Evolutionary conservation across 176 grass and related monocot genomes (phyloP).

Genomic region (Cenchrus americanus): DNA sequence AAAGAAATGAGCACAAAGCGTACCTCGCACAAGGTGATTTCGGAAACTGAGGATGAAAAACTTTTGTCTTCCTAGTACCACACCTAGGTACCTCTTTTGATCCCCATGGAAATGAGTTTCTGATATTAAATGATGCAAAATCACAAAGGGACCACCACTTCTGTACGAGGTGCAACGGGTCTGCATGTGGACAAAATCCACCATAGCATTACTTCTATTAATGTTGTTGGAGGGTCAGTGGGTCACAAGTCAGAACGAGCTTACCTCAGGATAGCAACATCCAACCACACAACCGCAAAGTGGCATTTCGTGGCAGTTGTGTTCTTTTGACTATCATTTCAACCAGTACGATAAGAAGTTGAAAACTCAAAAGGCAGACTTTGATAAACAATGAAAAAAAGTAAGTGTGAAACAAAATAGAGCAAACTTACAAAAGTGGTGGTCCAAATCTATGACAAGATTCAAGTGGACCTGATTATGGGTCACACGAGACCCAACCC

Average conservation of each 20-base stretch:
- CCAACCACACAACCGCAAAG: slow-evolving; percentile 16
- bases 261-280: slow-evolving; percentile 52
- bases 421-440: background rate
- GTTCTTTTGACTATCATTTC: slow-evolving; percentile 34
- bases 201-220: background rate
- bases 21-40: slow-evolving; percentile 32
- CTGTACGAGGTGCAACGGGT: slow-evolving; percentile 12
- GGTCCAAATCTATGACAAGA: background rate
- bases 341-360: slow-evolving; percentile 19
- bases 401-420: background rate
- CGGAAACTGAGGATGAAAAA: slow-evolving; percentile 19
- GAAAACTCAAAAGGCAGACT: slow-evolving; percentile 19
- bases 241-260: slow-evolving; percentile 20
- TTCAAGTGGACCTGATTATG: background rate
- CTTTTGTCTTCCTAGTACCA: background rate
- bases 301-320: slow-evolving; percentile 17
- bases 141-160: background rate
- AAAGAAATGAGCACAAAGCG: background rate
- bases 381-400: background rate
- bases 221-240: slow-evolving; percentile 26
- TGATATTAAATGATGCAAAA: slow-evolving; percentile 22
- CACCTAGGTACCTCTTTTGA: background rate
- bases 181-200: slow-evolving; percentile 11
- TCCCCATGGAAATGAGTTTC: slow-evolving; percentile 23
- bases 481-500: no score